Percentiles rank a stretch among this genome's conserved stretches.
Evolutionary conservation across 2,329 filamentous ascomycete species (phyloP).

Genomic region (Xylaria sp.): DNA sequence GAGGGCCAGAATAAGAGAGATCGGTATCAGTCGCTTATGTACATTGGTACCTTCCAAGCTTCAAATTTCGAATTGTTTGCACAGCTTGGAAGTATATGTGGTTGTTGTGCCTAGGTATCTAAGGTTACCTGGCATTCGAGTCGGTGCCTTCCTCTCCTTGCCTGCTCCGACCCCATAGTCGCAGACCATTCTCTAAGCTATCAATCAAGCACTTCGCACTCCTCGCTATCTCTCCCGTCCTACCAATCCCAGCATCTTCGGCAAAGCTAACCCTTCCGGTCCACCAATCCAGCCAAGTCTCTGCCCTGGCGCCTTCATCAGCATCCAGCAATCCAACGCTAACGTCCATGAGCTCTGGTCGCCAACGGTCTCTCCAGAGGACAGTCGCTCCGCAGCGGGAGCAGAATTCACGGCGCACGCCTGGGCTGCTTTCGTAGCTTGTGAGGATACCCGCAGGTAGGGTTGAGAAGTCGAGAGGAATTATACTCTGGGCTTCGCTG

Average conservation of each 20-base stretch:
- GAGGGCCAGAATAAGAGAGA: too few relatives aligned
- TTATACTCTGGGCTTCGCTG: neutral
- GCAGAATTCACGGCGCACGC: conserved; percentile 71
- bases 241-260: conserved; percentile 59
- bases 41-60: too few relatives aligned
- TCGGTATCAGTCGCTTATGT: too few relatives aligned
- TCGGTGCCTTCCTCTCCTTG: neutral
- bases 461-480: conserved; percentile 52
- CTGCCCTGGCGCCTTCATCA: conserved; percentile 63
- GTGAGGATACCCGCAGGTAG: conserved; percentile 58
- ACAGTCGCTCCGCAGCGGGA: conserved; percentile 70
- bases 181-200: conserved; percentile 43
- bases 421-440: conserved; percentile 64
- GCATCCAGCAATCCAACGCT: conserved; percentile 68
- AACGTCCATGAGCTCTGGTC: conserved; percentile 70
- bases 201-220: conserved; percentile 48
- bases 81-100: too few relatives aligned
- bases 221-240: conserved; percentile 45
- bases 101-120: too few relatives aligned
- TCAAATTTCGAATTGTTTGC: too few relatives aligned
- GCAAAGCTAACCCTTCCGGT: conserved; percentile 67
- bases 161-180: conserved; percentile 18
- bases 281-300: conserved; percentile 72
- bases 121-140: too few relatives aligned
- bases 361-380: conserved; percentile 68